A percentile compares a stretch with the other conserved stretches of the same genome.
phyloP scores from a whole-genome alignment of 352 stramenopile species.

The Globisporangium rhizosaccharum region DNA sequence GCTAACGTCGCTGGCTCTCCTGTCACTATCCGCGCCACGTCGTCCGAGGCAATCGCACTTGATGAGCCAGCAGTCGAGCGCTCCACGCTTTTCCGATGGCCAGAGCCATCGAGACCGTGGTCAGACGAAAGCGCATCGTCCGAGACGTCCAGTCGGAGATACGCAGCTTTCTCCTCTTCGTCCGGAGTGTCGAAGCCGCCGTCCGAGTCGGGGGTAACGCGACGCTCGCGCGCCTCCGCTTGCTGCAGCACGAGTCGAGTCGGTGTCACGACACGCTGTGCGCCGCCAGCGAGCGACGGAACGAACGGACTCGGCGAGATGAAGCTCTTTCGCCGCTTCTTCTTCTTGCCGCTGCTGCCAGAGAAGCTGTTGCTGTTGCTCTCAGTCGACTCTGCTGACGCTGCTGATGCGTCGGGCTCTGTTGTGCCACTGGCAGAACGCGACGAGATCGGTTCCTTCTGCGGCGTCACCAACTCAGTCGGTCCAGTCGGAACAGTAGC shows the following conservation, averaged over 20 bases:
- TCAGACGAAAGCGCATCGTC: background rate
- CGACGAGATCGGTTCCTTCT: background rate
- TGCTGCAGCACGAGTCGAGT: slow-evolving; percentile 11
- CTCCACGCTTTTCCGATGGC: no score
- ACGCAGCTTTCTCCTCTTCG: slow-evolving; percentile 2
- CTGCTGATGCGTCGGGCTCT: background rate
- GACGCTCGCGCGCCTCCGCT: background rate
- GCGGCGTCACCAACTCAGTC: background rate
- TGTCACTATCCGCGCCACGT: no score
- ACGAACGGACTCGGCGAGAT: slow-evolving; percentile 41
- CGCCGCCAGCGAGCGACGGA: slow-evolving; percentile 44
- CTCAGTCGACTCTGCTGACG: background rate
- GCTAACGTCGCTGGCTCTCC: background rate
- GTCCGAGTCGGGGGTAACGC: slow-evolving; percentile 9
- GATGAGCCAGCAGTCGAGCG: no score
- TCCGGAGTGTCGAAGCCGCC: slow-evolving; percentile 9
- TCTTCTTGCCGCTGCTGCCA: slow-evolving; percentile 21
- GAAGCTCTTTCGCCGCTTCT: slow-evolving; percentile 40
- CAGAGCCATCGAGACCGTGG: background rate
- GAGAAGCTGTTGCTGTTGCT: slow-evolving; percentile 7
- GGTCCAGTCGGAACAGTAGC: background rate
- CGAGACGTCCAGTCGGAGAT: background rate
- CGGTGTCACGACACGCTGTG: slow-evolving; percentile 55
- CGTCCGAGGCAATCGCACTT: no score
- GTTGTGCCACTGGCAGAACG: background rate